These are phyloP conservation scores for Crithidia expoeki DNA, from an alignment of 208 protist species.

Conservation along the genomic window DNA sequence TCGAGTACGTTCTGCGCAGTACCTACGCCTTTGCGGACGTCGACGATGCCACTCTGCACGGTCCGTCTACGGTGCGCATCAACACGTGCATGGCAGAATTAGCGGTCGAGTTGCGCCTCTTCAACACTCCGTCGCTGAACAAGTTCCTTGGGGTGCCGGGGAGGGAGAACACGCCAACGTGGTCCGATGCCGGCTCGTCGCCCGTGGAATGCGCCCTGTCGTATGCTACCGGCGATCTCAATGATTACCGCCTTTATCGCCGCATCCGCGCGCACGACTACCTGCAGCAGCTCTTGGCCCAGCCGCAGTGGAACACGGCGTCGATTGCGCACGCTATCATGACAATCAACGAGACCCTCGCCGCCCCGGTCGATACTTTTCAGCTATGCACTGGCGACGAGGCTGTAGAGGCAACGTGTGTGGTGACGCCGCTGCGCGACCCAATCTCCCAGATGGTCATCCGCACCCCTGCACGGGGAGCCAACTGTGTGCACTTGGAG, in stretches of 20 bases:
- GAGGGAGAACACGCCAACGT: constrained; percentile 1
- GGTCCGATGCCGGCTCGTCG: constrained; percentile 8
- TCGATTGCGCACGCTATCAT: constrained; percentile 29
- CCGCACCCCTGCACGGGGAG: constrained; percentile 56
- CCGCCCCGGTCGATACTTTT: constrained; percentile 18
- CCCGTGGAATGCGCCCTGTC: constrained; percentile 32
- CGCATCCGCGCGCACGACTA: constrained; percentile 35
- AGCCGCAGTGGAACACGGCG: constrained; percentile 33
- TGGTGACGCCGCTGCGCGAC: constrained; percentile 64
- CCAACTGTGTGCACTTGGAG: constrained; percentile 63
- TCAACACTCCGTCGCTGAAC: constrained; percentile 29
- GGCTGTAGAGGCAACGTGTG: constrained; percentile 36
- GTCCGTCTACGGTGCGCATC: constrained; percentile 15
- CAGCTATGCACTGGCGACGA: constrained; percentile 26
- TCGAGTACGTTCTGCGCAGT: constrained; percentile 35
- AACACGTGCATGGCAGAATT: constrained; percentile 35
- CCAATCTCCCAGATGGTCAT: constrained; percentile 62
- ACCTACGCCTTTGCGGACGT: constrained; percentile 37
- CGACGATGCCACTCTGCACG: constrained; percentile 18
- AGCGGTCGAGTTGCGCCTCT: constrained; percentile 17
- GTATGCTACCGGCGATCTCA: constrained; percentile 60
- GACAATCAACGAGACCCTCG: constrained; percentile 29
- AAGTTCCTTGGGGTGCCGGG: neutral
- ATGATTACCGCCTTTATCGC: constrained; percentile 44
- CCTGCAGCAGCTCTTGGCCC: constrained; percentile 40